Evolutionary conservation across 2,329 filamentous ascomycete genomes (phyloP), one percentile per base, ranked within the genome.

Genomic region (Talaromyces piceae): DNA sequence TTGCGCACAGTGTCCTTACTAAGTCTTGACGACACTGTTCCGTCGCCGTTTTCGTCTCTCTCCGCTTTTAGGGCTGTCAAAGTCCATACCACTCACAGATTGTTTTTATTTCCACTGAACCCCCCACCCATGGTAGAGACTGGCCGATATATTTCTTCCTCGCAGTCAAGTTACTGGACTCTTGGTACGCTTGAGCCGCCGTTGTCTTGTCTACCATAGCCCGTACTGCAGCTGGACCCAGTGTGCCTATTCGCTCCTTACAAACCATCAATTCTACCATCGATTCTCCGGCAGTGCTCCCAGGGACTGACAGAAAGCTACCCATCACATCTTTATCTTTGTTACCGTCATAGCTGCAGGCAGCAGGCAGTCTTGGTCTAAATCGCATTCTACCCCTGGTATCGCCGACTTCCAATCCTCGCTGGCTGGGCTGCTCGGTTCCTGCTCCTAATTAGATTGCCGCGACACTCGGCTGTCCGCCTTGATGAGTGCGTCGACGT

Each of bases 401-500:
- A 57, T 47, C 12, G 26, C 20, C 20, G 1, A 13, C 2, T 5
- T 43, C 39, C 7, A 7, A 30, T 7, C 28, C 28, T 30, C 7
- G 39, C 39, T 41, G 39, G 18, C 16, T 23, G 13, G 20, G 39
- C 23, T 28, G 44, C 26, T 20, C 18, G n/a, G 44, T 46, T 30
- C 28, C 44, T 25, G 13, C n/a, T 18, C 33, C 3, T 9, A 37
- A 20, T 37, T 37, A 6, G 33, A 37, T 37, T 20, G 20, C 33
- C 33, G 16, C 31, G 39, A 27, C 23, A 25, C 26, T 18, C 16
- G 46, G n/a, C 55, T 60, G 49, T 54, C 64, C 60, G 63, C 61
- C 67, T 70, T 68, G 64, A 71, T 70, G 67, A 70, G 67, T 68
- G 66, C 63, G 59, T 61, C 67, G 60, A 66, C 66, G 58, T 70